phyloP scores from a whole-genome alignment of 108 stramenopile species.

The Skeletonema grethae region DNA sequence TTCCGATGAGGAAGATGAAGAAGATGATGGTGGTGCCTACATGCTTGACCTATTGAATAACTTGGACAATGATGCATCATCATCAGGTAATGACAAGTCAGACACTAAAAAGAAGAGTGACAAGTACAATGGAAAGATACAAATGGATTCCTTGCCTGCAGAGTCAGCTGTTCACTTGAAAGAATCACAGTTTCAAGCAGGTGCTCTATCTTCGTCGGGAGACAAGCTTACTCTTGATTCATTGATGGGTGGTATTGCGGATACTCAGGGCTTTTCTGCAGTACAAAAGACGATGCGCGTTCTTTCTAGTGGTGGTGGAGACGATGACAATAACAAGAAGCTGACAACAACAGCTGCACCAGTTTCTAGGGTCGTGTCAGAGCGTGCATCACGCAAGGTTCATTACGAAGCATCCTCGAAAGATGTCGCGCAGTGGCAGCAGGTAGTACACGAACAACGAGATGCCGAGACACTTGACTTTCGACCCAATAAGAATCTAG shows the following conservation, averaged over 20 bases:
- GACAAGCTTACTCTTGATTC: slow-evolving; percentile 76
- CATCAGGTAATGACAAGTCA: slow-evolving; percentile 3
- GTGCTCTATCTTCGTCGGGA: slow-evolving; percentile 29
- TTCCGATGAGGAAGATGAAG: slow-evolving; percentile 47
- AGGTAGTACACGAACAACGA: slow-evolving; percentile 85
- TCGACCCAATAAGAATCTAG: slow-evolving; percentile 65
- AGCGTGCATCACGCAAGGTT: slow-evolving; percentile 85
- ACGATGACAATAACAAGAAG: slow-evolving; percentile 15
- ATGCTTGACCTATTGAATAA: slow-evolving; percentile 83
- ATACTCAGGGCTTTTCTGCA: slow-evolving; percentile 80
- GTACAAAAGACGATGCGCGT: slow-evolving; percentile 77
- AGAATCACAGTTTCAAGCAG: slow-evolving; percentile 52
- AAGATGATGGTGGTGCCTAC: slow-evolving; percentile 86
- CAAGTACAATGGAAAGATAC: slow-evolving; percentile 36
- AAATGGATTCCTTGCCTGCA: slow-evolving; percentile 40
- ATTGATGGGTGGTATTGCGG: slow-evolving; percentile 80
- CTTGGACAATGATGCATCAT: slow-evolving; percentile 49
- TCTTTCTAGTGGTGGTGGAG: slow-evolving; percentile 39
- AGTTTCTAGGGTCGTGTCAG: slow-evolving; percentile 68
- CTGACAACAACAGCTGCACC: slow-evolving; percentile 74
- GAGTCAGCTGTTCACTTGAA: slow-evolving; percentile 41
- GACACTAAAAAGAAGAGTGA: slow-evolving; percentile 10
- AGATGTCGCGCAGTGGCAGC: slow-evolving; percentile 84
- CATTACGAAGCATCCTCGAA: slow-evolving; percentile 76
- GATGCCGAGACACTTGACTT: slow-evolving; percentile 94